These are phyloP conservation scores for Cladosporium velox DNA, from an alignment of 2,329 filamentous ascomycete genomes.

Conservation along the genomic window DNA sequence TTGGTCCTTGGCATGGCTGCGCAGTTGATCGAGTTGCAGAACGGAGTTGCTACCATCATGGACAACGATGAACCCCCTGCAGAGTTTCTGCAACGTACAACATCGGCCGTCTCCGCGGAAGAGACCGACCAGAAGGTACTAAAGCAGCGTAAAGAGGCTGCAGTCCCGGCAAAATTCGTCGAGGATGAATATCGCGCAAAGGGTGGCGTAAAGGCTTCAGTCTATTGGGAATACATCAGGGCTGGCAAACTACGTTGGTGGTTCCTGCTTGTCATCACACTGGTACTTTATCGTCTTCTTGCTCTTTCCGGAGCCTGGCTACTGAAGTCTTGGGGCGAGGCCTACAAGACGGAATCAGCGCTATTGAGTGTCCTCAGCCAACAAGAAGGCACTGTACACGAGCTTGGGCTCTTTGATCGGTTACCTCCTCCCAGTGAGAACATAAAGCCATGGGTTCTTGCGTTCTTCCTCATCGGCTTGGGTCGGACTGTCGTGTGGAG, in stretches of 20 bases:
- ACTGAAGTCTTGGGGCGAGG: slow-evolving; percentile 83
- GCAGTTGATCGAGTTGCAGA: slow-evolving; percentile 69
- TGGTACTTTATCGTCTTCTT: slow-evolving; percentile 64
- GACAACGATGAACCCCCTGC: slow-evolving; percentile 29
- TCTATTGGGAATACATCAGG: slow-evolving; percentile 85
- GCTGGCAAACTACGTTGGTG: slow-evolving; percentile 77
- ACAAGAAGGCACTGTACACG: background rate
- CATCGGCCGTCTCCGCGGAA: slow-evolving; percentile 26
- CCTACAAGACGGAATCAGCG: slow-evolving; percentile 53
- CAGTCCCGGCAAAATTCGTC: slow-evolving; percentile 72
- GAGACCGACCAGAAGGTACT: slow-evolving; percentile 42
- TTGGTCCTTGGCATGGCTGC: slow-evolving; percentile 72
- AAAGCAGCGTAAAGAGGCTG: slow-evolving; percentile 40
- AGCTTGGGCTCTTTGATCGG: slow-evolving; percentile 45
- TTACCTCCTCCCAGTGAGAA: slow-evolving; percentile 68
- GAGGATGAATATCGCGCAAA: slow-evolving; percentile 74
- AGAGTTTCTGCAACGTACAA: slow-evolving; percentile 24
- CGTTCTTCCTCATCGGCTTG: slow-evolving; percentile 67
- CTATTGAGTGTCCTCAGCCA: background rate
- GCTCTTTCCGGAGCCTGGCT: slow-evolving; percentile 75
- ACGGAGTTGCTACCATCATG: slow-evolving; percentile 54
- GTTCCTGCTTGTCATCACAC: slow-evolving; percentile 63
- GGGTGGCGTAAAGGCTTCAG: slow-evolving; percentile 71
- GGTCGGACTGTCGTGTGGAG: slow-evolving; percentile 62
- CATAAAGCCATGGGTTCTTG: slow-evolving; percentile 72